phyloP scores from a whole-genome alignment of 371 early-diverging fungal genomes.

The Capillidium heterosporum region DNA sequence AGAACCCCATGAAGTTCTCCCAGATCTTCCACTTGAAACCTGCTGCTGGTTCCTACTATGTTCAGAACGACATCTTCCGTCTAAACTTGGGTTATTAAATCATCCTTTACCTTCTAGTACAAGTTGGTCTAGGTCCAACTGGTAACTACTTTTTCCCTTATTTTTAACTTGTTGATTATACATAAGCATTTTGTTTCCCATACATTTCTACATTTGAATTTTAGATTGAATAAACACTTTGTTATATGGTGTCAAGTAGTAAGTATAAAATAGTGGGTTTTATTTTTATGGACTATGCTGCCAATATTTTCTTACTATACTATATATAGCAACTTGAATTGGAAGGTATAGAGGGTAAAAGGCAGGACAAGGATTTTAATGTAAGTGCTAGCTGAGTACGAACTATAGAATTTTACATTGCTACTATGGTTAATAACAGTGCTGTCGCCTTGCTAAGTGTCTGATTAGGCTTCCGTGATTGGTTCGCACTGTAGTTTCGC shows the following conservation, averaged over 20 bases:
- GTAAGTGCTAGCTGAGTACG: no score
- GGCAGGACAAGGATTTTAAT: no score
- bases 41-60: conserved; percentile 34
- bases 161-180: not conserved
- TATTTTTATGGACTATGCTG: no score
- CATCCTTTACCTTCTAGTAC: no score
- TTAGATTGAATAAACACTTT: not conserved
- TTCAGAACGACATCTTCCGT: conserved; percentile 70
- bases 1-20: conserved; percentile 52
- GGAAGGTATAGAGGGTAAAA: no score
- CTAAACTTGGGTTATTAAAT: conserved; percentile 37
- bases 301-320: not conserved
- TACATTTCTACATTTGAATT: not conserved
- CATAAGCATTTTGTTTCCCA: not conserved
- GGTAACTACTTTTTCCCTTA: not conserved
- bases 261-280: no score
- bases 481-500: no score
- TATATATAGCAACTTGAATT: not conserved
- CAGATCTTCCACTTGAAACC: conserved; percentile 69
- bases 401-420: no score
- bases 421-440: no score
- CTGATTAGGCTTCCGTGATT: no score
- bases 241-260: no score
- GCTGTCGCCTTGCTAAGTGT: no score
- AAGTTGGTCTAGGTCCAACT: not conserved